These are phyloP conservation scores for Acidomyces sp. DNA, from an alignment of 495 filamentous ascomycete species.

Conservation along the genomic window DNA sequence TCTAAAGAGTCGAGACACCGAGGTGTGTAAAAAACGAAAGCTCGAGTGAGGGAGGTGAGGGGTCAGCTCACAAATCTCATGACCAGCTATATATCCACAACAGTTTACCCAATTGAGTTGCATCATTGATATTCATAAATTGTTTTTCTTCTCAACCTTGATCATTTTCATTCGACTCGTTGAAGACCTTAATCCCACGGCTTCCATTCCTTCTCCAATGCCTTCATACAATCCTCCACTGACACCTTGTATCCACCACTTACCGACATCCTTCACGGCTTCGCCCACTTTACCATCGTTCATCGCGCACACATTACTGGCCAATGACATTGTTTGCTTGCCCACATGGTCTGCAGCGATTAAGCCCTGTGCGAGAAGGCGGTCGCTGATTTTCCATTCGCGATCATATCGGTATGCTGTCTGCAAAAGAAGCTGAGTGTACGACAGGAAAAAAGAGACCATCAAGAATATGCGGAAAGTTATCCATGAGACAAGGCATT, in stretches of 20 bases:
- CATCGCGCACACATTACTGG: slow-evolving; percentile 37
- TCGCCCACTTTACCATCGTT: slow-evolving; percentile 45
- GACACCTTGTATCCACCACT: slow-evolving; percentile 47
- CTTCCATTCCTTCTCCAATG: slow-evolving; percentile 43
- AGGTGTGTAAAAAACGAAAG: not conserved
- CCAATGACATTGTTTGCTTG: slow-evolving; percentile 37
- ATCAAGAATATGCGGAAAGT: slow-evolving; percentile 47
- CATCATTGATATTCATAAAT: too few relatives aligned
- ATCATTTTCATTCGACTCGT: not conserved
- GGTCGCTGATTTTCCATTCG: slow-evolving; percentile 46
- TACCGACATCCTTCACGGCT: slow-evolving; percentile 35
- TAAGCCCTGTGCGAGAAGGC: slow-evolving; percentile 36
- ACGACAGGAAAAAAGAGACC: slow-evolving; percentile 44
- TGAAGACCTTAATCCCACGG: slow-evolving; percentile 9
- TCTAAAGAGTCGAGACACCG: not conserved
- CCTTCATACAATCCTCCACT: slow-evolving; percentile 53
- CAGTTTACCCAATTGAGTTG: too few relatives aligned
- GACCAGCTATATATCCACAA: too few relatives aligned
- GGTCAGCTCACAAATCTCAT: not conserved
- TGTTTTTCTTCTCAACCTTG: too few relatives aligned
- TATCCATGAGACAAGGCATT: slow-evolving; percentile 41
- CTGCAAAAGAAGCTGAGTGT: slow-evolving; percentile 40
- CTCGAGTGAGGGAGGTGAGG: not conserved
- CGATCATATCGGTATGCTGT: slow-evolving; percentile 49
- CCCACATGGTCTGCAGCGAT: slow-evolving; percentile 41